phyloP scores from a whole-genome alignment of 176 grass and related monocot species.

The Thinopyrum elongatum region DNA sequence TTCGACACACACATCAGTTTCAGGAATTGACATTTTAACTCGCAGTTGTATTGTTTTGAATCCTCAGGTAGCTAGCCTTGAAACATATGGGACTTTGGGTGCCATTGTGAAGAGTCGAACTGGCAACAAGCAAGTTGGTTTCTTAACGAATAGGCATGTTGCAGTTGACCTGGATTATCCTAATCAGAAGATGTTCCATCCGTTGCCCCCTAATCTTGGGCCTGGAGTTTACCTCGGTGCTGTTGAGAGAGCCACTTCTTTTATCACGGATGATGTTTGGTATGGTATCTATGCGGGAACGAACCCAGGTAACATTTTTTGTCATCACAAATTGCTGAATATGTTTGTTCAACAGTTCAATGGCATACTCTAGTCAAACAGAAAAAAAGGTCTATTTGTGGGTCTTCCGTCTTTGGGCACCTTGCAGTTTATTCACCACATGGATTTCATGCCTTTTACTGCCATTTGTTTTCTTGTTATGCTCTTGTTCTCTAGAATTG shows the following conservation, averaged over 20 bases:
- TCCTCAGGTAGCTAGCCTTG: conserved; percentile 88
- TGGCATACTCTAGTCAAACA: not conserved
- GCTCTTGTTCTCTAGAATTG: not conserved
- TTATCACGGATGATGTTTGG: conserved; percentile 99
- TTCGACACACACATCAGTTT: not conserved
- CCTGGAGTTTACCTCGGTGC: conserved; percentile 96
- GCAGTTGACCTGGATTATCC: conserved; percentile 97
- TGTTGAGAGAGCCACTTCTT: conserved; percentile 93
- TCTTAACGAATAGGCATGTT: conserved; percentile 91
- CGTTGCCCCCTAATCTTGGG: conserved; percentile 94
- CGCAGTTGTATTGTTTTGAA: conserved; percentile 3
- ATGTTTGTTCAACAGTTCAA: not conserved
- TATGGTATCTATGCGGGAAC: conserved; percentile 88
- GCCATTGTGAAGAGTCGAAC: conserved; percentile 92
- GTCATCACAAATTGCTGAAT: not conserved
- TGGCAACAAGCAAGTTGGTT: conserved; percentile 94
- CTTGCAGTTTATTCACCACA: not conserved
- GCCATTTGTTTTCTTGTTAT: not conserved
- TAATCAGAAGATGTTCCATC: conserved; percentile 99
- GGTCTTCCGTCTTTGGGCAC: no score
- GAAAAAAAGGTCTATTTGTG: not conserved
- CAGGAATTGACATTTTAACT: not conserved
- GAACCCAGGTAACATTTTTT: conserved; percentile 71
- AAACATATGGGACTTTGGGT: conserved; percentile 93
- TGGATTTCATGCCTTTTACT: not conserved